phyloP scores from a whole-genome alignment of 495 filamentous ascomycete species.

The Zalerion maritima region DNA sequence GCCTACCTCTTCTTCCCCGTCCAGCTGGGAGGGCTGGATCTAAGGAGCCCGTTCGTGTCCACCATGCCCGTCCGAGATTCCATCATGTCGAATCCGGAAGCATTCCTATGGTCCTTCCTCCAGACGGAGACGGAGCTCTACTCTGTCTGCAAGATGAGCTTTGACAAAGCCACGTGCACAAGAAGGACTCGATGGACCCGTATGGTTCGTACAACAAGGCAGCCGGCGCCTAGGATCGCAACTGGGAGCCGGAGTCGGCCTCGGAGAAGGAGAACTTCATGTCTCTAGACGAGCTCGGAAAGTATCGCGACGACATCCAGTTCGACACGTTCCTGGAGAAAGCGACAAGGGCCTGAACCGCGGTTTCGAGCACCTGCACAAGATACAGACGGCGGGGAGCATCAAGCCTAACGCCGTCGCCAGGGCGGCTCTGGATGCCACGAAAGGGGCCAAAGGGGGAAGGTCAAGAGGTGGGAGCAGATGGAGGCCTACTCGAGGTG shows the following conservation, averaged over 20 bases:
- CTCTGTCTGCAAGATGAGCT: constrained; percentile 24
- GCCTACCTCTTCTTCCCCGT: constrained; percentile 55
- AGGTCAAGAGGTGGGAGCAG: constrained; percentile 14
- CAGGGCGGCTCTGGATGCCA: constrained; percentile 13
- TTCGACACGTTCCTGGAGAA: constrained; percentile 7
- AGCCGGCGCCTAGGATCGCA: constrained; percentile 3
- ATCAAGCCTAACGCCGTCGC: constrained; percentile 16
- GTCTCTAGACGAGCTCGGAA: constrained; percentile 37
- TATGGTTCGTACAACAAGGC: neutral
- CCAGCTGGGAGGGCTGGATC: constrained; percentile 41
- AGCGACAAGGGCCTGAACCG: constrained; percentile 14
- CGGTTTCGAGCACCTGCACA: constrained; percentile 24
- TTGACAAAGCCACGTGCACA: constrained; percentile 23
- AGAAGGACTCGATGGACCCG: neutral
- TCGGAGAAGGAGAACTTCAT: constrained; percentile 27
- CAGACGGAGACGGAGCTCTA: constrained; percentile 33
- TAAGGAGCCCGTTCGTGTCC: constrained; percentile 41
- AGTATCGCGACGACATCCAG: constrained; percentile 32
- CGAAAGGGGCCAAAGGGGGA: constrained; percentile 9
- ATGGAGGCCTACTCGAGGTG: constrained; percentile 49
- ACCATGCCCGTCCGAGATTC: constrained; percentile 38
- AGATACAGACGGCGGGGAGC: constrained; percentile 22
- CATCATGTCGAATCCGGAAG: constrained; percentile 31
- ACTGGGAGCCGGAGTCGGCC: constrained; percentile 11
- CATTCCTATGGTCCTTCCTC: constrained; percentile 29